Percentiles rank a stretch among this genome's conserved stretches.
phyloP scores from a whole-genome alignment of 352 stramenopile genomes.

The Blastocystis sp. region DNA sequence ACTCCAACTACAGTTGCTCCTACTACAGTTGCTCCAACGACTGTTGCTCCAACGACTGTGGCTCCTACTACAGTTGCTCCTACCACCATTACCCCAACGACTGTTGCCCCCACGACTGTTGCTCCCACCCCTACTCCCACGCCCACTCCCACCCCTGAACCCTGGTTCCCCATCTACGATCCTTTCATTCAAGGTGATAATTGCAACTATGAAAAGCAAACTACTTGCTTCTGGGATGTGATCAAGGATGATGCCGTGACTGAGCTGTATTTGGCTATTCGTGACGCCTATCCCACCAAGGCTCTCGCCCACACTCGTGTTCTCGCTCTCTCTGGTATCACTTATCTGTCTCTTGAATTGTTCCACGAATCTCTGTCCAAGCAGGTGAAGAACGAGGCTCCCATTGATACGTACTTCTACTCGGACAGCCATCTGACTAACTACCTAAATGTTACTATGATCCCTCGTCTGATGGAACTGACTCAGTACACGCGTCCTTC shows the following conservation, averaged over 20 bases:
- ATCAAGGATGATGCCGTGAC: constrained; percentile 13
- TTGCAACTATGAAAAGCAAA: constrained; percentile 11
- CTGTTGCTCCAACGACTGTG: too few species aligned
- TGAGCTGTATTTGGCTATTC: constrained; percentile 27
- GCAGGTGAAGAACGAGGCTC: background rate
- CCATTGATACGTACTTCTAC: constrained; percentile 17
- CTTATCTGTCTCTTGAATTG: background rate
- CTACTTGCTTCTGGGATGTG: constrained; percentile 3
- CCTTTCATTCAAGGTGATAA: constrained; percentile 67
- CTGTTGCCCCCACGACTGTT: too few species aligned
- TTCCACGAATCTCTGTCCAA: background rate
- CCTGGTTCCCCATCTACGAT: constrained; percentile 66
- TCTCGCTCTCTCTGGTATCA: constrained; percentile 44
- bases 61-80: too few species aligned
- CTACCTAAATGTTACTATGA: background rate
- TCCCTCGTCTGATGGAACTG: background rate
- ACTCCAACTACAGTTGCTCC: too few species aligned
- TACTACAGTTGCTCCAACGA: too few species aligned
- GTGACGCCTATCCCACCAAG: constrained; percentile 22
- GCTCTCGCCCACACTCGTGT: constrained; percentile 19
- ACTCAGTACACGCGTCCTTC: constrained; percentile 21
- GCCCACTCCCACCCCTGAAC: constrained; percentile 13
- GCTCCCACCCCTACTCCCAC: background rate
- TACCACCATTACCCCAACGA: too few species aligned
- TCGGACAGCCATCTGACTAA: background rate